Conservation (phyloP, 2,329 filamentous ascomycete genomes). For the Venturia carpophila region DNA sequence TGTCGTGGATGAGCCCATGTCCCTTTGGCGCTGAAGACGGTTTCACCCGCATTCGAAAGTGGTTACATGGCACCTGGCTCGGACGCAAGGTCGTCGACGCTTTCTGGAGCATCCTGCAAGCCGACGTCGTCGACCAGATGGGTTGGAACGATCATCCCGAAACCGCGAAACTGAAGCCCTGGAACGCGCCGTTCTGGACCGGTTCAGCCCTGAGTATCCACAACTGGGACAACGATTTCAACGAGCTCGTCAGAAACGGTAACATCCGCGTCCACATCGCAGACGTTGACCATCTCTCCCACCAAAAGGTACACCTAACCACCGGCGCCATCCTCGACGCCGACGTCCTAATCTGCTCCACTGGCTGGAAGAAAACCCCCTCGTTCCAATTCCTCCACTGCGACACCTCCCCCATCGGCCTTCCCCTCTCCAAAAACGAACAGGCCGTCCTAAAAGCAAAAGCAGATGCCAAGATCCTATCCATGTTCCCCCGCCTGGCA, state of each 20-base stretch:
- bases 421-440: slow-evolving; percentile 22
- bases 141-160: slow-evolving; percentile 38
- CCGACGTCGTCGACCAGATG: slow-evolving; percentile 45
- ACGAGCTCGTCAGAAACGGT: slow-evolving; percentile 47
- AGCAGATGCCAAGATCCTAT: slow-evolving; percentile 47
- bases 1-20: slow-evolving; percentile 70
- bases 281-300: slow-evolving; percentile 44
- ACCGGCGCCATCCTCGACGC: slow-evolving; percentile 38
- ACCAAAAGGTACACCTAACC: slow-evolving; percentile 41
- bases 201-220: slow-evolving; percentile 51
- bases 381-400: slow-evolving; percentile 40
- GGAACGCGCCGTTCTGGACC: slow-evolving; percentile 43
- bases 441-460: slow-evolving; percentile 23
- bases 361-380: slow-evolving; percentile 49
- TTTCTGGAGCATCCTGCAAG: slow-evolving; percentile 50
- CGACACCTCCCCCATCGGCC: slow-evolving; percentile 21
- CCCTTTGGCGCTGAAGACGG: slow-evolving; percentile 61
- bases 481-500: slow-evolving; percentile 45
- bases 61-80: slow-evolving; percentile 51
- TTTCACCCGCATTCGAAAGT: slow-evolving; percentile 44
- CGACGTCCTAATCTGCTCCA: slow-evolving; percentile 48
- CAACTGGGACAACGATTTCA: slow-evolving; percentile 51
- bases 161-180: slow-evolving; percentile 36
- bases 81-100: slow-evolving; percentile 48
- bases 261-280: slow-evolving; percentile 49